A percentile compares a stretch with the other conserved stretches of the same genome.
Evolutionary conservation across 768 basidiomycete species (phyloP).

Genomic region (Mycena vulgaris): DNA sequence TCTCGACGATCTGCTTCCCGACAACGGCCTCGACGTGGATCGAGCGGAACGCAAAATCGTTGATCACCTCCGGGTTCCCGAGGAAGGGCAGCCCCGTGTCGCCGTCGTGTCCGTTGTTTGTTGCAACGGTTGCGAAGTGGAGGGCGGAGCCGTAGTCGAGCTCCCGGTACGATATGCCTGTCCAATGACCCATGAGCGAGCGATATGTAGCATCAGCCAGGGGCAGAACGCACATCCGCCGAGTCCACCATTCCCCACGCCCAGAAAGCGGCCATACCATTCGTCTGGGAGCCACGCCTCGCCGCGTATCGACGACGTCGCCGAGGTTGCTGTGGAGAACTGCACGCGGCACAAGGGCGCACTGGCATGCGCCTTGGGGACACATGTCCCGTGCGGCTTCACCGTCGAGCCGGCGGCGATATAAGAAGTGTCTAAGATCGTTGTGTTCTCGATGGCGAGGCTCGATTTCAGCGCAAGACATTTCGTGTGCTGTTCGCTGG

Average conservation of each 20-base stretch:
- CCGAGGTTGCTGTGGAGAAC: constrained; percentile 3
- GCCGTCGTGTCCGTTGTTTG: constrained; percentile 43
- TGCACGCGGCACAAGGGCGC: constrained; percentile 15
- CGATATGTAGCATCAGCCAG: too few relatives aligned
- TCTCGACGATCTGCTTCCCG: constrained; percentile 36
- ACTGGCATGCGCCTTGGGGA: not conserved
- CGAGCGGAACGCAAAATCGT: constrained; percentile 41
- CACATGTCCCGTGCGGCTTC: not conserved
- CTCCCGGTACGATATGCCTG: not conserved
- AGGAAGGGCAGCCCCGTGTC: constrained; percentile 29
- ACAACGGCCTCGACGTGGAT: constrained; percentile 39
- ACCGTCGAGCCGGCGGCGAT: not conserved
- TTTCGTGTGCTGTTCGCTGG: not conserved
- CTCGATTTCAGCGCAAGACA: not conserved
- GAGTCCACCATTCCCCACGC: constrained; percentile 14
- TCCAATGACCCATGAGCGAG: not conserved
- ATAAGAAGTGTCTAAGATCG: not conserved
- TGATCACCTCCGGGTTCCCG: constrained; percentile 40
- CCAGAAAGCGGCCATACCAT: constrained; percentile 24
- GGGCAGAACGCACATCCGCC: constrained; percentile 15
- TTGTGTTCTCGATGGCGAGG: not conserved
- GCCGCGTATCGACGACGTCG: not conserved
- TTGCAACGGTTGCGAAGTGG: constrained; percentile 38
- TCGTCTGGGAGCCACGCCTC: constrained; percentile 26
- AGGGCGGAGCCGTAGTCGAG: constrained; percentile 1